These are phyloP conservation scores for Scedosporium boydii DNA, from an alignment of 2,329 filamentous ascomycete genomes.

Conservation along the genomic window DNA sequence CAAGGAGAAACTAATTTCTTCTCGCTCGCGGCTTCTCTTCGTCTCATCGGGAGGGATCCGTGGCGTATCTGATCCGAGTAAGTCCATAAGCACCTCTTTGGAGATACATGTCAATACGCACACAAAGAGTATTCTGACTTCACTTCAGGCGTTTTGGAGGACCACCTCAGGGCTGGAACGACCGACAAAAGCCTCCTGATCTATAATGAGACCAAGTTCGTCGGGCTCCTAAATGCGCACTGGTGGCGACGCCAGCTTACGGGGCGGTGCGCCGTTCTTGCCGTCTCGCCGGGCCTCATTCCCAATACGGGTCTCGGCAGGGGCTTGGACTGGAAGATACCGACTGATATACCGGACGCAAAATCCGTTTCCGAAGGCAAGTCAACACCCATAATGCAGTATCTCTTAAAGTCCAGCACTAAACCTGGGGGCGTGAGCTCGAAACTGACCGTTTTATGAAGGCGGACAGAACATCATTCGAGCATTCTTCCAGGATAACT, in stretches of 20 bases:
- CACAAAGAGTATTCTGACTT: no score
- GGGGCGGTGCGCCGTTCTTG: slow-evolving; percentile 34
- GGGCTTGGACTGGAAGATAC: slow-evolving; percentile 18
- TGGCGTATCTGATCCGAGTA: slow-evolving; percentile 27
- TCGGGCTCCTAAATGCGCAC: slow-evolving; percentile 39
- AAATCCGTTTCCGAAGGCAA: slow-evolving; percentile 37
- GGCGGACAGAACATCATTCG: slow-evolving; percentile 34
- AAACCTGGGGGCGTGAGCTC: slow-evolving; percentile 8
- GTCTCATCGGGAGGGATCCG: slow-evolving; percentile 41
- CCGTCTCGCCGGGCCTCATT: slow-evolving; percentile 43
- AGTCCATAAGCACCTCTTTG: slow-evolving; percentile 6
- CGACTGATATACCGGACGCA: slow-evolving; percentile 28
- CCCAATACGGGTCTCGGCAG: slow-evolving; percentile 34
- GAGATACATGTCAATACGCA: no score
- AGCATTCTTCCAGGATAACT: slow-evolving; percentile 33
- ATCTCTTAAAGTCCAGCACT: neutral
- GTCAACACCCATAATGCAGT: slow-evolving; percentile 5
- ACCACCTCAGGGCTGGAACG: slow-evolving; percentile 28
- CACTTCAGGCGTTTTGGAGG: slow-evolving; percentile 23
- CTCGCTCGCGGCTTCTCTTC: slow-evolving; percentile 36
- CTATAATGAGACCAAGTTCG: slow-evolving; percentile 39
- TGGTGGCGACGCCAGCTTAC: slow-evolving; percentile 46
- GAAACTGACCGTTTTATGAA: slow-evolving; percentile 11
- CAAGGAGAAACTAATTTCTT: slow-evolving; percentile 35
- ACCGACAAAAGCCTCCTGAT: slow-evolving; percentile 18